Conservation (phyloP, 345 rosid genomes). For the Trapa bicornis region DNA sequence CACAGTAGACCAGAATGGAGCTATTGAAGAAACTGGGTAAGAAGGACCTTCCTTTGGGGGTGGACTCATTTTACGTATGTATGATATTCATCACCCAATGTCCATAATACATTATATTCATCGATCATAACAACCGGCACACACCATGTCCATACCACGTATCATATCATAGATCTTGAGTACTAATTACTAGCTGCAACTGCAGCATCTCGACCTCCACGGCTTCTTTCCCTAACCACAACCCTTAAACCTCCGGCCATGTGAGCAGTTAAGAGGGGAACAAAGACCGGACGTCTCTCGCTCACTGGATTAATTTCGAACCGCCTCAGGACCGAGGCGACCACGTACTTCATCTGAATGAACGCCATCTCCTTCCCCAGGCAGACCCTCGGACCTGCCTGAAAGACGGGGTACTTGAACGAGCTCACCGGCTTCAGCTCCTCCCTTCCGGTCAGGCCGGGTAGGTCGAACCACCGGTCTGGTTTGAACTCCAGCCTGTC, state of each 20-base stretch:
- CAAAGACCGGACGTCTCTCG: slow-evolving; percentile 29
- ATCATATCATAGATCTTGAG: too few species aligned
- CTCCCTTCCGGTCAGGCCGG: neutral
- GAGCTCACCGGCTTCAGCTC: slow-evolving; percentile 31
- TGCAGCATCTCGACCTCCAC: too few species aligned
- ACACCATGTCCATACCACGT: too few species aligned
- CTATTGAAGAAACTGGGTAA: too few species aligned
- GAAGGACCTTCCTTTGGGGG: too few species aligned
- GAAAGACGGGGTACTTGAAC: slow-evolving; percentile 52
- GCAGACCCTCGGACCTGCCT: slow-evolving; percentile 69
- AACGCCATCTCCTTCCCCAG: slow-evolving; percentile 70
- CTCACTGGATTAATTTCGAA: slow-evolving; percentile 29
- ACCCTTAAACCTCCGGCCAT: slow-evolving; percentile 65
- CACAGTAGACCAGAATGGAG: too few species aligned
- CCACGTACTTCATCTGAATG: slow-evolving; percentile 61
- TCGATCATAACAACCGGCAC: too few species aligned
- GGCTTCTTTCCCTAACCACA: slow-evolving; percentile 23
- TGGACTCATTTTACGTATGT: too few species aligned
- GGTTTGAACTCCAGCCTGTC: slow-evolving; percentile 58
- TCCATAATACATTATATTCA: too few species aligned
- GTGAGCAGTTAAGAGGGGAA: slow-evolving; percentile 54
- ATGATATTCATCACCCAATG: too few species aligned
- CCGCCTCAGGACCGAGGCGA: slow-evolving; percentile 30
- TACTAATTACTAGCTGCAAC: too few species aligned
- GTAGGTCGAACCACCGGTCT: slow-evolving; percentile 33